Evolutionary conservation across 441 rosid genomes (phyloP).

Genomic region (Gossypium trilobum): DNA sequence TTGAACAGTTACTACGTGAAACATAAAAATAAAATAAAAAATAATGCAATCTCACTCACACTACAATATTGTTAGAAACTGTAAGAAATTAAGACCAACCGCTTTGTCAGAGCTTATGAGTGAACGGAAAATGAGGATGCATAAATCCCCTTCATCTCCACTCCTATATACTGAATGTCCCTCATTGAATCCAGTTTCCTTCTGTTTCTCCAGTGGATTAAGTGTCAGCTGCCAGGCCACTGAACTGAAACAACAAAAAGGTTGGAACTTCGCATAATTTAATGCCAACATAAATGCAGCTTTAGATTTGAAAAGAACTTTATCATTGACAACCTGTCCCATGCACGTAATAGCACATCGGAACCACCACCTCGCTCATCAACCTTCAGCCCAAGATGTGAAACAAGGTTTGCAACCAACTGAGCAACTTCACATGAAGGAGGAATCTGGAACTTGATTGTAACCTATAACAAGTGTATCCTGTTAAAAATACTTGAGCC

Average conservation of each 20-base stretch:
- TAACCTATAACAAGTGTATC: slow-evolving; percentile 26
- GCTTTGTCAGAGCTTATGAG: slow-evolving; percentile 62
- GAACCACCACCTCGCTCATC: slow-evolving; percentile 69
- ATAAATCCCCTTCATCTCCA: slow-evolving; percentile 42
- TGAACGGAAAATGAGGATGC: slow-evolving; percentile 69
- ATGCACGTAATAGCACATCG: slow-evolving; percentile 70
- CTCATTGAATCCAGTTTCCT: slow-evolving; percentile 28
- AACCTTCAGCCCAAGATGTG: slow-evolving; percentile 62
- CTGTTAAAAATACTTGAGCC: not conserved
- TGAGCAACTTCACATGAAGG: slow-evolving; percentile 62
- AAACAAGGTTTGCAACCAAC: slow-evolving; percentile 69
- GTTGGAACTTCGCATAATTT: not conserved
- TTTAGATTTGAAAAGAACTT: not conserved
- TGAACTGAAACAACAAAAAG: slow-evolving; percentile 47
- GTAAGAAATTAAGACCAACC: slow-evolving; percentile 28
- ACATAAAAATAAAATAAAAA: not conserved
- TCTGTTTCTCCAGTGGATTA: slow-evolving; percentile 40
- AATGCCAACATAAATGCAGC: not conserved
- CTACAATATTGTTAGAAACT: slow-evolving; percentile 2
- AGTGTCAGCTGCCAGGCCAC: slow-evolving; percentile 88
- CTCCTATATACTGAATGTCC: slow-evolving; percentile 23
- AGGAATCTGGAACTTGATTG: not conserved
- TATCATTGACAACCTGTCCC: slow-evolving; percentile 57
- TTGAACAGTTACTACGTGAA: not conserved
- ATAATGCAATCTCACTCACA: not conserved